phyloP scores from a whole-genome alignment of 2,329 filamentous ascomycete genomes.

The Diaporthe capsici region DNA sequence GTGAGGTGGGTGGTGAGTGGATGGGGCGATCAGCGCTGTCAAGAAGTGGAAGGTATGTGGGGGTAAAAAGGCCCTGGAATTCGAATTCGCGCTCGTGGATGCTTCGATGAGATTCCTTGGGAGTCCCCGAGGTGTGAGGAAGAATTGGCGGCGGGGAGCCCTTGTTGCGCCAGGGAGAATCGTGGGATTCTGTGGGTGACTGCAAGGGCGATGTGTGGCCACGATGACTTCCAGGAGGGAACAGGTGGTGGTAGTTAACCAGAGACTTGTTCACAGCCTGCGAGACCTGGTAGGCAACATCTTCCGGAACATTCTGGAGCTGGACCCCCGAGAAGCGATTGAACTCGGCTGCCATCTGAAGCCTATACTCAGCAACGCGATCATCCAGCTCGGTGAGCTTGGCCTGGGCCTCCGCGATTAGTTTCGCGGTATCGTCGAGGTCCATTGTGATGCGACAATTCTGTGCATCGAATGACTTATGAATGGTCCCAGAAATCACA shows the following conservation, averaged over 20 bases:
- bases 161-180: constrained; percentile 38
- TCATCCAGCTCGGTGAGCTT: constrained; percentile 70
- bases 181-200: constrained; percentile 39
- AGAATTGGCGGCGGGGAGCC: constrained; percentile 57
- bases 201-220: constrained; percentile 13
- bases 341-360: constrained; percentile 71
- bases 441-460: constrained; percentile 28
- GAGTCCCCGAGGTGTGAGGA: constrained; percentile 54
- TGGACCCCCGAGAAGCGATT: constrained; percentile 66
- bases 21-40: constrained; percentile 57
- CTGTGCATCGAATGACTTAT: constrained; percentile 23
- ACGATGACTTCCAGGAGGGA: constrained; percentile 37
- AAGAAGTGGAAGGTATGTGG: constrained; percentile 73
- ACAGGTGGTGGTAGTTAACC: constrained; percentile 61
- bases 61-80: constrained; percentile 74
- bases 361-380: constrained; percentile 69
- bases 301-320: constrained; percentile 61
- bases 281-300: constrained; percentile 62
- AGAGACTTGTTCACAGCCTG: constrained; percentile 61
- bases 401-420: constrained; percentile 66
- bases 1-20: constrained; percentile 44
- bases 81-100: constrained; percentile 71
- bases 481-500: constrained; percentile 3
- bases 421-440: constrained; percentile 48
- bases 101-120: constrained; percentile 56